Conservation (phyloP, 2,329 filamentous ascomycete genomes). For the Phialemoniopsis sp. region DNA sequence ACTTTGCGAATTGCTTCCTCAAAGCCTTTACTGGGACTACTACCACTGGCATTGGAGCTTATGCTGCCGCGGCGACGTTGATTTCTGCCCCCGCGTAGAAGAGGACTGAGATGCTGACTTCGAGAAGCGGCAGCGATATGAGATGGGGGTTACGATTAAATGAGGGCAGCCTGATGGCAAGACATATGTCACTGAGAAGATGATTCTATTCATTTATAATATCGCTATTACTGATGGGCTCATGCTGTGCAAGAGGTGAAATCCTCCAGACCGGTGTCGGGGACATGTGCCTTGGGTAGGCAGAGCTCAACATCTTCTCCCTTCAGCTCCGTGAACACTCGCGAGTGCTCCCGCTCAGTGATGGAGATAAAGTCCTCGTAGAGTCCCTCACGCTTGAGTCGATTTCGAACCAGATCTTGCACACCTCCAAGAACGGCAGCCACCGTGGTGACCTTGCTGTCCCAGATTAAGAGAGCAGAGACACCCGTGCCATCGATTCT, state of each 20-base stretch:
- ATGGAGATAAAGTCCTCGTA: constrained; percentile 29
- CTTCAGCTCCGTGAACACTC: constrained; percentile 20
- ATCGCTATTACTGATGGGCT: no score
- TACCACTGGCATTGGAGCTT: no score
- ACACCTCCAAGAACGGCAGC: constrained; percentile 32
- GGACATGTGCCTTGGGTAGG: constrained; percentile 16
- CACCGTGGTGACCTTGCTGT: constrained; percentile 36
- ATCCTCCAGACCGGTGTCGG: constrained; percentile 9
- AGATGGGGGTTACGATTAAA: no score
- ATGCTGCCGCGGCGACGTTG: no score
- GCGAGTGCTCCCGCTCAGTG: constrained; percentile 23
- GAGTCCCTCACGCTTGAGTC: constrained; percentile 29
- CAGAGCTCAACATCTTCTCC: constrained; percentile 22
- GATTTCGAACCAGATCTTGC: constrained; percentile 27
- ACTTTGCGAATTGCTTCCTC: constrained; percentile 4
- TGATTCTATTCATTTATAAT: no score
- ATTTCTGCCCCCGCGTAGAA: no score
- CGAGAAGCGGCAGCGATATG: no score
- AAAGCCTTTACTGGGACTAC: constrained; percentile 2
- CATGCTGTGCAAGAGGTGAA: no score
- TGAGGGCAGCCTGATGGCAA: no score
- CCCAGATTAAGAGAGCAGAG: constrained; percentile 35
- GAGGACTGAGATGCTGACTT: no score
- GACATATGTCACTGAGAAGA: no score
- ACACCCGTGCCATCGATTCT: constrained; percentile 30